Conservation (phyloP, 192 early-diverging fungal species). For the Borealophlyctis nickersoniae region DNA sequence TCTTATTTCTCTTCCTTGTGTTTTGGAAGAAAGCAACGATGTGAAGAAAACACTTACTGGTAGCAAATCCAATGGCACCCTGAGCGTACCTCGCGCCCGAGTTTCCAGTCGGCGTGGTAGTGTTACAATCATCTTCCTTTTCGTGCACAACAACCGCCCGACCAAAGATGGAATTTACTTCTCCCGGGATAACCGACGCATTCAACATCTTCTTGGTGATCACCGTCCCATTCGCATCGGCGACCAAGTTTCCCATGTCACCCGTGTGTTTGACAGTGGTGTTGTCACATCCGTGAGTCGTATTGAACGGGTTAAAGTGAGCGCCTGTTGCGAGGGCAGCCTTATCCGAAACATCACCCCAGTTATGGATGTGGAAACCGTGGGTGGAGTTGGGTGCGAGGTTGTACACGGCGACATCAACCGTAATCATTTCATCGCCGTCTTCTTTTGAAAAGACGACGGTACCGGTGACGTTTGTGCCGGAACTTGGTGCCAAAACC, state of each 20-base stretch:
- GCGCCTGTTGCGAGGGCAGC: constrained; percentile 74
- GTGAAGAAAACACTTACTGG: neutral
- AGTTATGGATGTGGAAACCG: constrained; percentile 82
- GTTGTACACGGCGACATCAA: constrained; percentile 51
- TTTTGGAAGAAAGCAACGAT: too few species aligned
- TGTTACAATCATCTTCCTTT: constrained; percentile 45
- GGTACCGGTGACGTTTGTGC: constrained; percentile 55
- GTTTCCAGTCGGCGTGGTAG: constrained; percentile 78
- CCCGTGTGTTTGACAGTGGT: constrained; percentile 76
- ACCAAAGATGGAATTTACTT: constrained; percentile 57
- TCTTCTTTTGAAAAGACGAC: constrained; percentile 60
- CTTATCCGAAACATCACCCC: neutral
- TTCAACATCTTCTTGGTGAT: constrained; percentile 53
- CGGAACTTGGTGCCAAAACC: neutral
- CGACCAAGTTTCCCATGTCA: constrained; percentile 84
- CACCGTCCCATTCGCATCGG: constrained; percentile 54
- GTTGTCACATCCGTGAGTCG: constrained; percentile 74
- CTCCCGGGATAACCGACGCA: constrained; percentile 55
- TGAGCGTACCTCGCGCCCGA: constrained; percentile 77
- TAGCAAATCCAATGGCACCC: constrained; percentile 73
- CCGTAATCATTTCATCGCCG: constrained; percentile 32
- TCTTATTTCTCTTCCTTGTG: neutral
- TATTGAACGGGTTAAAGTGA: constrained; percentile 81
- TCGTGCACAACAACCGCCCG: neutral
- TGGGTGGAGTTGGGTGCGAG: constrained; percentile 64